Evolutionary conservation across 2,329 filamentous ascomycete species (phyloP).

Genomic region (Phialophora chinensis): DNA sequence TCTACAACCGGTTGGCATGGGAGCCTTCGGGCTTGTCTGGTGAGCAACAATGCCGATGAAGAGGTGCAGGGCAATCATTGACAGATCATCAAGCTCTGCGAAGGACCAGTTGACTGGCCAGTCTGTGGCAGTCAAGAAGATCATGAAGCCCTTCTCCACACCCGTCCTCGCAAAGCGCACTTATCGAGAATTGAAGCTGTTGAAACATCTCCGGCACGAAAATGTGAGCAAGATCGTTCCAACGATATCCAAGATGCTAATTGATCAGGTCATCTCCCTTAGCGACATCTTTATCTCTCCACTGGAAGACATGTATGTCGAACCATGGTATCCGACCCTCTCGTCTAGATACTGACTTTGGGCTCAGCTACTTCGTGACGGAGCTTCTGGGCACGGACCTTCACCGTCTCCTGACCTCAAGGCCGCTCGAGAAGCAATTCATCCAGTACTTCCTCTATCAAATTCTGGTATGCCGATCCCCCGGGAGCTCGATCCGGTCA

Average conservation of each 20-base stretch:
- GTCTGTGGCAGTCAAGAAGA: constrained; percentile 99
- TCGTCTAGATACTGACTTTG: constrained; percentile 34
- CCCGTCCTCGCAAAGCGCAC: constrained; percentile 96
- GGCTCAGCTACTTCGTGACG: constrained; percentile 88
- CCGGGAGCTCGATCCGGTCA: constrained; percentile 16
- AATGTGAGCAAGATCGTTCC: constrained; percentile 67
- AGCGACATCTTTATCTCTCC: constrained; percentile 99
- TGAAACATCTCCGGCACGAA: constrained; percentile 96
- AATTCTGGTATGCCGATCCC: constrained; percentile 75
- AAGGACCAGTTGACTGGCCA: constrained; percentile 97
- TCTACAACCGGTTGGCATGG: constrained; percentile 98
- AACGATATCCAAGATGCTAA: constrained; percentile 19
- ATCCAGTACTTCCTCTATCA: constrained; percentile 99
- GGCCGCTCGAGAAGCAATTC: constrained; percentile 98
- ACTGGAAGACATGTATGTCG: constrained; percentile 89
- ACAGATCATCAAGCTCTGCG: constrained; percentile 71
- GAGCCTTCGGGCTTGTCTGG: constrained; percentile 97
- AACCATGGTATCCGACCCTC: constrained; percentile 17
- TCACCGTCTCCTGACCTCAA: constrained; percentile 90
- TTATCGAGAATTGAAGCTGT: constrained; percentile 93
- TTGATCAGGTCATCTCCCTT: constrained; percentile 83
- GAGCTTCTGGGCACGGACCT: constrained; percentile 96
- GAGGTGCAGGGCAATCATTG: not conserved
- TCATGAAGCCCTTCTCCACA: constrained; percentile 99
- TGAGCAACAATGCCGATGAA: constrained; percentile 57